These are phyloP conservation scores for Williopsis jadinii DNA, from an alignment of 1,139 yeast genomes.

Conservation along the genomic window DNA sequence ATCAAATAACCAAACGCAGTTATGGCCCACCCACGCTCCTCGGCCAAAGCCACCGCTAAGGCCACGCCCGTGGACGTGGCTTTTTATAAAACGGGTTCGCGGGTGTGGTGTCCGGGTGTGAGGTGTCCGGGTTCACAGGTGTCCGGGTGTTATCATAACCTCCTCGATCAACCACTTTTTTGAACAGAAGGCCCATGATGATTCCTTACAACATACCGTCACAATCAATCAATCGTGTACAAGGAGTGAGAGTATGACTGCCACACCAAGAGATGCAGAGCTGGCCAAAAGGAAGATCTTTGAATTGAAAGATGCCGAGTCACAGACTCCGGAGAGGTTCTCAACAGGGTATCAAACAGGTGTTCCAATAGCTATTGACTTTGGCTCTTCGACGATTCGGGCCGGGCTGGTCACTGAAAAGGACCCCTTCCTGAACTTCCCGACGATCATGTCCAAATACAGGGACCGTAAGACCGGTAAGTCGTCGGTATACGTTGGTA, in stretches of 20 bases:
- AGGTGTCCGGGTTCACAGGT: too few relatives aligned
- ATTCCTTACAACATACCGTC: too few relatives aligned
- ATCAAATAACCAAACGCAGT: too few relatives aligned
- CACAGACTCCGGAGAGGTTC: conserved; percentile 1
- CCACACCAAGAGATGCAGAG: conserved; percentile 13
- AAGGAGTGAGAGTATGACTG: conserved; percentile 5
- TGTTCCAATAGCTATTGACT: conserved; percentile 74
- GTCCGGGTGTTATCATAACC: too few relatives aligned
- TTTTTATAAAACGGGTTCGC: too few relatives aligned
- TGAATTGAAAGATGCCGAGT: conserved; percentile 13
- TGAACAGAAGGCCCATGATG: too few relatives aligned
- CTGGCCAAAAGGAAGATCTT: conserved; percentile 12
- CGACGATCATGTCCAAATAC: conserved; percentile 63
- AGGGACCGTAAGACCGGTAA: conserved; percentile 68
- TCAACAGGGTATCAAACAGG: conserved; percentile 36
- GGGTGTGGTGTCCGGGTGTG: too few relatives aligned
- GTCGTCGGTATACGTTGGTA: conserved; percentile 71
- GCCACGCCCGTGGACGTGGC: too few relatives aligned
- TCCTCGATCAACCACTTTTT: too few relatives aligned
- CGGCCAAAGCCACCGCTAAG: too few relatives aligned
- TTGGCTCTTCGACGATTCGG: conserved; percentile 67
- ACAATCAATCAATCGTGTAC: too few relatives aligned
- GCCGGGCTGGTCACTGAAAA: conserved; percentile 56
- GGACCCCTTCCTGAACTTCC: conserved; percentile 60
- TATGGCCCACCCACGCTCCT: too few relatives aligned